phyloP scores from a whole-genome alignment of 148 eudicot genomes.

The Drosera capensis region DNA sequence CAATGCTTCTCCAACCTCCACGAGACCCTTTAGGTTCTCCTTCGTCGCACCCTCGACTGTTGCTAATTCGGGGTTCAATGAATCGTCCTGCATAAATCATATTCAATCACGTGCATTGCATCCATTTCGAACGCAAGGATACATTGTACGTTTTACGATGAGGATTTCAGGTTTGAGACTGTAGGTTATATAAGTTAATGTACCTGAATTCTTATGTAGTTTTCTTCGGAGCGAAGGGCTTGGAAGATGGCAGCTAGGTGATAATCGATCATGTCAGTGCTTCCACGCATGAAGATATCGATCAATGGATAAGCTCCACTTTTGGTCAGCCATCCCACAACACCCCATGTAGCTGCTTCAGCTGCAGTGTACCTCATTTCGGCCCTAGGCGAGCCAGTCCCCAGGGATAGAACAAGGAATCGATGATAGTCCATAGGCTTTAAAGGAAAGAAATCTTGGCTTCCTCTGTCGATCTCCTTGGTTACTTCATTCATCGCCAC shows the following conservation, averaged over 20 bases:
- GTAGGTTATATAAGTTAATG: no score
- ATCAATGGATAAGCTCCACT: conserved; percentile 21
- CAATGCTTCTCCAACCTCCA: conserved; percentile 34
- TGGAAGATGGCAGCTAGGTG: conserved; percentile 17
- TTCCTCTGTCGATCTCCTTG: conserved; percentile 16
- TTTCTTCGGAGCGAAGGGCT: conserved; percentile 14
- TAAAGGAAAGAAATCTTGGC: conserved; percentile 21
- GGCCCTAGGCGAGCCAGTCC: conserved; percentile 28
- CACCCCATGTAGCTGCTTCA: conserved; percentile 25
- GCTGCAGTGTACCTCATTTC: conserved; percentile 24
- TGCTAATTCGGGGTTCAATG: conserved; percentile 31
- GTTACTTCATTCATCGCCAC: conserved; percentile 40
- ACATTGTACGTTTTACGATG: background rate
- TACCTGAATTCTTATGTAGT: conserved; percentile 26
- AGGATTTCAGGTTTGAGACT: background rate
- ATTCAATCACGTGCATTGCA: background rate
- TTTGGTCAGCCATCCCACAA: conserved; percentile 19
- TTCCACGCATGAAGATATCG: conserved; percentile 11
- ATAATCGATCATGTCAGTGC: conserved; percentile 21
- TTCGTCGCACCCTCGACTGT: conserved; percentile 38
- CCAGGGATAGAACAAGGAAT: conserved; percentile 35
- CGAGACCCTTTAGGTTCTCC: conserved; percentile 38
- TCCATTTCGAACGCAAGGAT: background rate
- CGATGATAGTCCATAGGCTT: conserved; percentile 23
- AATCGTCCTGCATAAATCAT: conserved; percentile 27